phyloP scores from a whole-genome alignment of 352 stramenopile genomes.

The Globisporangium heterothallicum region DNA sequence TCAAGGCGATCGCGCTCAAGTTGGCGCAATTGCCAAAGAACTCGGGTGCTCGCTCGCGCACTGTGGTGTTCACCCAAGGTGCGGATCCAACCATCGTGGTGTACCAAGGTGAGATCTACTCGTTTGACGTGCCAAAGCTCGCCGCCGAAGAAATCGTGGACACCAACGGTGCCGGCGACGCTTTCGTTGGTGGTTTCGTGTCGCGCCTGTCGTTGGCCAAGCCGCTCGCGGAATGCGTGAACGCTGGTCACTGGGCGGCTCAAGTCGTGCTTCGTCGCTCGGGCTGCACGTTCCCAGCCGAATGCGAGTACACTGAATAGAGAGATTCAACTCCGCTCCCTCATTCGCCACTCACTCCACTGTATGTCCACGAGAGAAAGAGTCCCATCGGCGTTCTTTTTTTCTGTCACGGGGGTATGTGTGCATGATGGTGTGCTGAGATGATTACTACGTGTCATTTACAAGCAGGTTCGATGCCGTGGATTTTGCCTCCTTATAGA shows the following conservation, averaged over 20 bases:
- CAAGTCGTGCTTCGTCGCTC: conserved; percentile 96
- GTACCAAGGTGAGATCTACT: conserved; percentile 88
- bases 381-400: conserved; percentile 22
- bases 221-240: conserved; percentile 91
- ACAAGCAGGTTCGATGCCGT: too few relatives aligned
- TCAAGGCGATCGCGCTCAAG: conserved; percentile 90
- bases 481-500: too few relatives aligned
- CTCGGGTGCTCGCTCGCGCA: conserved; percentile 85
- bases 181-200: conserved; percentile 98
- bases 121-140: conserved; percentile 91
- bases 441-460: too few relatives aligned
- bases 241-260: conserved; percentile 95
- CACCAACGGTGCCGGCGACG: conserved; percentile 98
- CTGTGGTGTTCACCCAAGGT: conserved; percentile 99
- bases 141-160: conserved; percentile 93
- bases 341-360: background rate
- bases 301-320: conserved; percentile 90
- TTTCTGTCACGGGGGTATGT: too few relatives aligned
- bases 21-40: conserved; percentile 92
- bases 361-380: conserved; percentile 4
- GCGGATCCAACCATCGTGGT: conserved; percentile 94
- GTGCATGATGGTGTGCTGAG: too few relatives aligned
- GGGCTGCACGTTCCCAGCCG: conserved; percentile 93
- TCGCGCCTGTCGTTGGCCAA: conserved; percentile 86
- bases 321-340: background rate